These are phyloP conservation scores for Trametes villosa DNA, from an alignment of 768 basidiomycete species.

Conservation along the genomic window DNA sequence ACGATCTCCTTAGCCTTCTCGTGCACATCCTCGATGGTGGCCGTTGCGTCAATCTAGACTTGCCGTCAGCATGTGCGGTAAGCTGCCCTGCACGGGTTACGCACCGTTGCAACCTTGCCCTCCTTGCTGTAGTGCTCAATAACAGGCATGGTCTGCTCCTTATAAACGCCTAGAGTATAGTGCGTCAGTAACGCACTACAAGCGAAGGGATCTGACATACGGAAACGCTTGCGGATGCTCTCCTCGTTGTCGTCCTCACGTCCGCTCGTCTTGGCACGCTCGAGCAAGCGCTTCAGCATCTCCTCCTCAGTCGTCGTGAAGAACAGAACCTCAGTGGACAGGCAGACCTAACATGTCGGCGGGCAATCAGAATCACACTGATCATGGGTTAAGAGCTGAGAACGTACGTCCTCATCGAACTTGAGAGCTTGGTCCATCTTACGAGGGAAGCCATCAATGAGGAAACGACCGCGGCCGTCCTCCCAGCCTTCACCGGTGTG, in stretches of 20 bases:
- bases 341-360: constrained; percentile 63
- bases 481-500: constrained; percentile 61
- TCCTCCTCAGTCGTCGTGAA: constrained; percentile 87
- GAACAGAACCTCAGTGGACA: constrained; percentile 80
- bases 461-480: constrained; percentile 78
- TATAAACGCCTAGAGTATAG: constrained; percentile 74
- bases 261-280: constrained; percentile 92
- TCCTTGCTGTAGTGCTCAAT: constrained; percentile 75
- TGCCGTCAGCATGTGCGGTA: neutral
- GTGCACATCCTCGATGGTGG: constrained; percentile 75
- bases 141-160: constrained; percentile 90
- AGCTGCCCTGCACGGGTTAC: constrained; percentile 20
- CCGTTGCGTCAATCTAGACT: constrained; percentile 67
- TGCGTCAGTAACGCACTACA: too few species aligned
- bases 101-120: constrained; percentile 80
- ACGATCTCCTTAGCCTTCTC: constrained; percentile 59
- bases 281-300: constrained; percentile 83
- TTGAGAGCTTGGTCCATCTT: constrained; percentile 97
- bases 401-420: constrained; percentile 84
- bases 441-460: constrained; percentile 96
- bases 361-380: neutral
- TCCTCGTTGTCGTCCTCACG: constrained; percentile 95
- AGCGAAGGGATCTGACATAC: constrained; percentile 46
- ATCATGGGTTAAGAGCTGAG: too few species aligned
- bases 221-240: constrained; percentile 96